Conservation (phyloP, 768 basidiomycete species). For the Crepidotus variabilis region DNA sequence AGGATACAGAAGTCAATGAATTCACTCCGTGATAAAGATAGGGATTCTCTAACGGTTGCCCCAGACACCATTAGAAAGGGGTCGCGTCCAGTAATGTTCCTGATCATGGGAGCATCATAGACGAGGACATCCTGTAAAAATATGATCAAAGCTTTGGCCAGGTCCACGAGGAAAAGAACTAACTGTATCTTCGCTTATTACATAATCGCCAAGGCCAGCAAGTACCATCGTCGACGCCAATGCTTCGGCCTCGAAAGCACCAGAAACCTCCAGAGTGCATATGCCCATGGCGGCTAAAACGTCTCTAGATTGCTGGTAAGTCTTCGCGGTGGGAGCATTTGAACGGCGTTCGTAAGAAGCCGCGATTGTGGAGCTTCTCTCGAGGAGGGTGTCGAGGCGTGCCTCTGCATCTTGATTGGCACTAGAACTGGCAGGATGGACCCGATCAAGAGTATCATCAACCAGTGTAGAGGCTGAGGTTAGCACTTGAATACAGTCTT, state of each 20-base stretch:
- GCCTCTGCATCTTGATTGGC: not conserved
- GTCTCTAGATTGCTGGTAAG: slow-evolving; percentile 67
- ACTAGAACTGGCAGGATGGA: not conserved
- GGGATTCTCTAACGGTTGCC: slow-evolving; percentile 49
- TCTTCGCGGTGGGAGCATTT: slow-evolving; percentile 56
- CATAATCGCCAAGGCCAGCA: slow-evolving; percentile 77
- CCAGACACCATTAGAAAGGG: slow-evolving; percentile 69
- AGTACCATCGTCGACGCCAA: slow-evolving; percentile 76
- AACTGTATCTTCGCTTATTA: slow-evolving; percentile 89
- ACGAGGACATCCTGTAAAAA: slow-evolving; percentile 67
- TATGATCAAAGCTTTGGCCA: slow-evolving; percentile 6
- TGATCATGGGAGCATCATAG: slow-evolving; percentile 79
- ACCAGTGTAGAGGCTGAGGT: not conserved
- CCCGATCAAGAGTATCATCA: not conserved
- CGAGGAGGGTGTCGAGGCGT: slow-evolving; percentile 30
- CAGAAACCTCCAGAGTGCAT: slow-evolving; percentile 63
- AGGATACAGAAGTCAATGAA: slow-evolving; percentile 86
- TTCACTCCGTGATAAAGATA: slow-evolving; percentile 51
- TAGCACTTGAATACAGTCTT: slow-evolving; percentile 11
- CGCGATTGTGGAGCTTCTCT: slow-evolving; percentile 54
- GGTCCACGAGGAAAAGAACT: slow-evolving; percentile 14
- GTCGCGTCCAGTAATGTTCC: slow-evolving; percentile 63
- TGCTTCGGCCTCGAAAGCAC: slow-evolving; percentile 82
- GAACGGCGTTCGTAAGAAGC: slow-evolving; percentile 64
- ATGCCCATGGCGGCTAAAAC: slow-evolving; percentile 81